Base-by-base conservation (phyloP, 805 yeast species). In the Candida railenensis region DNA sequence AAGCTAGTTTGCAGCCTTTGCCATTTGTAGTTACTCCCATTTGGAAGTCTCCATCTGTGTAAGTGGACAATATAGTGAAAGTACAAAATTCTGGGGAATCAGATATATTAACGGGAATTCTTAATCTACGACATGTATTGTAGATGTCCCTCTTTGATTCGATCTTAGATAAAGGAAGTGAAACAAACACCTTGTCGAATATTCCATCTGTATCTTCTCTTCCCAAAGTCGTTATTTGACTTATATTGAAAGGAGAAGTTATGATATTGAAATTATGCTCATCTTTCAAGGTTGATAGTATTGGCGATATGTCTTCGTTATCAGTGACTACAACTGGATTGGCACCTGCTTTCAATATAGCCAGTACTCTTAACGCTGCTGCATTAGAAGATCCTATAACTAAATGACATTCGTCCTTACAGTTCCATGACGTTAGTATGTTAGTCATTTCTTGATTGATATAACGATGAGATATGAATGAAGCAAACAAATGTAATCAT, bases 1-100 rank as follows among this genome's bases (percentile, higher is more conserved):
- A 79, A 1, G 96, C 96, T 43, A 91, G 69, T 43, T 89, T 80
- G 67, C 97, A 91, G 3, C 97, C 97, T 65, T 87, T 87, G 0
- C 96, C 96, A 21, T 83, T 79, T 0, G 97, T 91, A 2, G 92
- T 82, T 8, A 91, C 80, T 0, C 96, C 95, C 44, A 91, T 54
- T 62, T 87, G 92, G 64, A 91, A 81, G 43, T 78, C 81, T 4
- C 95, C 94, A 47, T 83, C 82, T 2, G 72, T 67, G 58, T 78
- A 80, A 0, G 91, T 81, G 0, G 97, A 86, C 19, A 89, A 69
- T 45, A 89, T 63, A 0, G 92, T 80, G 61, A 91, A 91, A 0
- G 91, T 81, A 45, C 94, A 87, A 21, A 76, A 71, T 28, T 82
- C 82, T 0, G 90, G 82, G 14, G 81, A 77, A 52, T 89, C 96